Evolutionary conservation across 1,284 basidiomycete genomes (phyloP), one percentile per base, ranked within the genome.

Genomic region (Trametes versicolor): DNA sequence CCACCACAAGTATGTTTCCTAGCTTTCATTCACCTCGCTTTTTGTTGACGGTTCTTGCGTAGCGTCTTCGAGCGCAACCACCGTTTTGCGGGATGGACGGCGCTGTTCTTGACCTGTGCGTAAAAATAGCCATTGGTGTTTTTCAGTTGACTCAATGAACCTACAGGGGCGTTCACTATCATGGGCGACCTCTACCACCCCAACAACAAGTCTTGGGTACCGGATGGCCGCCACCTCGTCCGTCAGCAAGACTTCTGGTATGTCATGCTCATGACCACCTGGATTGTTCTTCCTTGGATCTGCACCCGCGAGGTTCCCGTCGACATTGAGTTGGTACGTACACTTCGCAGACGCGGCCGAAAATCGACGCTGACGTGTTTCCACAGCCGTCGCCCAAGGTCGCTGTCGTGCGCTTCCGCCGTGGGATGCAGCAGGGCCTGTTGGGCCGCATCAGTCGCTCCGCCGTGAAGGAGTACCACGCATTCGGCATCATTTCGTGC

Each of bases 171-270:
- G 2, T 91, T 90, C 77, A 87, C 89, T 19, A 85, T 92, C 58
- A 78, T 90, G 52, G 83, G 84, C 36, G 89, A 90, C 70, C 83
- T 82, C 43, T 92, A 85, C 69, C 80, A 91, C 70, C 73, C 82
- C 6, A 68, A 74, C 21, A 86, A 83, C 34, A 80, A 78, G 58
- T 77, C 80, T 23, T 92, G 89, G 88, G 81, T 86, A 66, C 78
- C 82, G 27, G 83, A 78, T 59, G 87, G 85, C 53, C 75, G 76
- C 41, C 81, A 86, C 62, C 77, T 92, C 60, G 75, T 90, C 65
- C 83, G 79, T 47, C 88, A 90, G 65, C 90, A 92, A 74, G 86
- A 91, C 69, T 89, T 92, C 77, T 93, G 90, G 90, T 92, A 86
- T 75, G 84, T 83, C 12, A 77, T 91, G 66, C 85, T 85, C 58